These are phyloP conservation scores for Pseudogymnoascus pannorum DNA, from an alignment of 2,329 filamentous ascomycete genomes.

Conservation along the genomic window DNA sequence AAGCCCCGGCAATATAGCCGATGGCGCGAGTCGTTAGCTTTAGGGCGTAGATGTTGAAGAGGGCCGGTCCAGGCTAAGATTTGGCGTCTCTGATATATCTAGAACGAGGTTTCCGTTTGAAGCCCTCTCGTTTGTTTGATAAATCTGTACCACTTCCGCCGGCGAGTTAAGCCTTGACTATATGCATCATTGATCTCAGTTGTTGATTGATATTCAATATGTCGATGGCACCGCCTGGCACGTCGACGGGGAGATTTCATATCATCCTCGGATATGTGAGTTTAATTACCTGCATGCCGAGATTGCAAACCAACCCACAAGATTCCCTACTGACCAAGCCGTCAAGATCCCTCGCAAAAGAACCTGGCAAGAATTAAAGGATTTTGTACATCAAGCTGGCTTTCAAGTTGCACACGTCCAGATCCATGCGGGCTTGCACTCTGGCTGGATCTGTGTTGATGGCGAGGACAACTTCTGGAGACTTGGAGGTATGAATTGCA, in stretches of 20 bases:
- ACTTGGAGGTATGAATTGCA: neutral
- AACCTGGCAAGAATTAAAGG: conserved; percentile 5
- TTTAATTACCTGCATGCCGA: neutral
- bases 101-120: conserved; percentile 1
- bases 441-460: conserved; percentile 1
- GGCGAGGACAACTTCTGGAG: conserved; percentile 4
- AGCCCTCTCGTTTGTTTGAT: neutral
- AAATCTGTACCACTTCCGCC: neutral
- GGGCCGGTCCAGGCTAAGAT: neutral
- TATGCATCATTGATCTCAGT: conserved; percentile 7
- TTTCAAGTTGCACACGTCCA: conserved; percentile 6
- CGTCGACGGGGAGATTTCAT: conserved; percentile 8
- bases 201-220: conserved; percentile 4
- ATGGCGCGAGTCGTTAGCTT: neutral
- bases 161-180: neutral
- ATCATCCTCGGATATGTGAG: conserved; percentile 8
- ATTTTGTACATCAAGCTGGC: conserved; percentile 5
- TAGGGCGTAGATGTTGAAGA: neutral
- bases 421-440: conserved; percentile 2
- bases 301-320: neutral
- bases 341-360: conserved; percentile 5
- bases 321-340: neutral
- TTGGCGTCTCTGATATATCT: neutral
- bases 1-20: neutral
- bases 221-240: conserved; percentile 8